Base-by-base conservation (phyloP, 257 asterid species). In the Lavandula angustifolia region DNA sequence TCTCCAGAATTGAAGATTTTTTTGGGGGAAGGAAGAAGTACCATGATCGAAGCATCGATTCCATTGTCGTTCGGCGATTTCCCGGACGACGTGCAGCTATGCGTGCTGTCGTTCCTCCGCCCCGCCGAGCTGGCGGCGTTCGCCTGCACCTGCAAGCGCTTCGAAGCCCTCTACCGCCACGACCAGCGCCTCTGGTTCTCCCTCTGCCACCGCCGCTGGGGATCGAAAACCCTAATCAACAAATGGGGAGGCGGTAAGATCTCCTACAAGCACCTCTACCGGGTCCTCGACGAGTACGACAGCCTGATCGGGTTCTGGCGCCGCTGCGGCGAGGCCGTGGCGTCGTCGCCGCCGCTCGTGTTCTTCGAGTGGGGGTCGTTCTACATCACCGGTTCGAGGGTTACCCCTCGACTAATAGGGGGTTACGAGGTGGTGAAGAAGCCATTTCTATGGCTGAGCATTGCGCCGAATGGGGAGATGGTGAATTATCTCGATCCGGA, bases 31-130 rank as follows among this genome's bases (percentile, higher is more conserved):
- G 27, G 27, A 22, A 2, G 11, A 18, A 18, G 55, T 18, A 27
- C 4, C 3, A 60, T 60, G 65, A 60, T 41, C 4, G 79, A 73
- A 50, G 27, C 69, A 12, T 32, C 10, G 57, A 67, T 68, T 59
- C 73, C 76, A 0, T 34, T 63, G 32, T 67, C 92, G 49, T 92
- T 92, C 85, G 62, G 73, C 62, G 96, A 92, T 73, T 87, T 89
- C 82, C 98, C 98, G 17, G 95, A 89, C 71, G 98, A 92, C 58
- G 96, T 92, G 35, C 96, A 89, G 88, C 72, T 88, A 40, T 84
- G 95, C 70, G 84, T 92, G 67, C 77, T 92, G 35, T 92, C 98
- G 13, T 85, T 85, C 63, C 98, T 92, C 71, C 68, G 67, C 56
- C 89, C 85, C 46, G 60, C 81, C 33, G 95, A 89, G 54, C 81